phyloP scores from a whole-genome alignment of 345 rosid genomes.

The Sisymbrium altissimum region DNA sequence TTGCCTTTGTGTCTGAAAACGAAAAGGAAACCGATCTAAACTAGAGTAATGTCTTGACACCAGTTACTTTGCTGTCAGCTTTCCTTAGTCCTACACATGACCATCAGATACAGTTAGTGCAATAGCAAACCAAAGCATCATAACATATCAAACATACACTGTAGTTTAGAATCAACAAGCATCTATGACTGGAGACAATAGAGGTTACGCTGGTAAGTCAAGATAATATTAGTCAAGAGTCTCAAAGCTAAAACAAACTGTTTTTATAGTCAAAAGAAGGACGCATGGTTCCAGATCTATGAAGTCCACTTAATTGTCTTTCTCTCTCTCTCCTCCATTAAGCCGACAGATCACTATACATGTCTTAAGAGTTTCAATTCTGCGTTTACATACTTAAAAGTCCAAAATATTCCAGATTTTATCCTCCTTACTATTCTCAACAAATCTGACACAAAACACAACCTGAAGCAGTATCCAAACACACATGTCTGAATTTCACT shows the following conservation, averaged over 20 bases:
- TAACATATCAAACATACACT: neutral
- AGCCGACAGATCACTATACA: neutral
- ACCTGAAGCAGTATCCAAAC: neutral
- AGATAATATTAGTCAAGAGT: neutral
- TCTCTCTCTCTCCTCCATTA: neutral
- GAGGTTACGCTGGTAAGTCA: neutral
- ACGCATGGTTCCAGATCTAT: constrained; percentile 7
- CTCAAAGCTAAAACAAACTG: neutral
- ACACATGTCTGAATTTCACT: neutral
- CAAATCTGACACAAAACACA: constrained; percentile 7
- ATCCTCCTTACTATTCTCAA: neutral
- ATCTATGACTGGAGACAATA: neutral
- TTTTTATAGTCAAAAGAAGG: neutral
- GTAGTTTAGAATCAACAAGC: neutral
- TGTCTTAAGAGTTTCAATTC: neutral
- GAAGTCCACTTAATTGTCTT: constrained; percentile 11
- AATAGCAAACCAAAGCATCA: constrained; percentile 44
- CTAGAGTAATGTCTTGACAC: constrained; percentile 45
- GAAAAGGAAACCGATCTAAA: neutral
- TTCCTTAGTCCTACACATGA: constrained; percentile 64
- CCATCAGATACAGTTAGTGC: constrained; percentile 68
- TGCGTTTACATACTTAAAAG: neutral
- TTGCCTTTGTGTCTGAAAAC: neutral
- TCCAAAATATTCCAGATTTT: neutral
- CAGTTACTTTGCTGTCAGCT: constrained; percentile 60